phyloP scores from a whole-genome alignment of 495 filamentous ascomycete genomes.

The Rhizodiscina lignyota region DNA sequence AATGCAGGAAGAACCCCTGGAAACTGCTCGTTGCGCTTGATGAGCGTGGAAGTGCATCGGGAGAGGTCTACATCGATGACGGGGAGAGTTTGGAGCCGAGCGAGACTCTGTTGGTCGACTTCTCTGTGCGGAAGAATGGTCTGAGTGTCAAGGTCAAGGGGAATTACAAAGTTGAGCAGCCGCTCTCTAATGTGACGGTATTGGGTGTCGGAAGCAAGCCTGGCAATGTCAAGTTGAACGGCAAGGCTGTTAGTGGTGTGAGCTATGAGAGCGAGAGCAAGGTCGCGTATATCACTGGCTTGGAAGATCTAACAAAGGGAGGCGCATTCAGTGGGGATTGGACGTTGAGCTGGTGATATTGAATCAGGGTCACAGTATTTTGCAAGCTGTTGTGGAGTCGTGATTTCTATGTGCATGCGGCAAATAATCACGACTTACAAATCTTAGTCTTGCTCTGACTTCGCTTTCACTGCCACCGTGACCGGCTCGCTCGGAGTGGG shows the following conservation, averaged over 20 bases:
- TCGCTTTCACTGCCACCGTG: no score
- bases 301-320: conserved; percentile 29
- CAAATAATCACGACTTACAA: no score
- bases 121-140: conserved; percentile 28
- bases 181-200: conserved; percentile 48
- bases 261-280: conserved; percentile 29
- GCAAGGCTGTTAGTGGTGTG: conserved; percentile 26
- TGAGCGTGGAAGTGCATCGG: conserved; percentile 37
- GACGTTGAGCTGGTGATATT: conserved; percentile 46
- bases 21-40: conserved; percentile 47
- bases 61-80: conserved; percentile 67
- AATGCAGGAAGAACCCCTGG: conserved; percentile 52
- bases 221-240: conserved; percentile 34
- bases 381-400: no score
- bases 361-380: no score
- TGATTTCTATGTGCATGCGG: no score
- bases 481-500: no score
- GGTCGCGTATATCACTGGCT: conserved; percentile 31
- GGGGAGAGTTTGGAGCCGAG: conserved; percentile 51
- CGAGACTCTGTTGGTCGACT: conserved; percentile 28
- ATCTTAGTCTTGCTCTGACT: no score
- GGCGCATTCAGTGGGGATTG: conserved; percentile 43
- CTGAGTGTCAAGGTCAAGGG: conserved; percentile 34
- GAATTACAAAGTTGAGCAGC: conserved; percentile 39
- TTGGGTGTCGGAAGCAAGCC: conserved; percentile 37